Conservation (phyloP, 179 eudicot species). For the Camellia oleifera region DNA sequence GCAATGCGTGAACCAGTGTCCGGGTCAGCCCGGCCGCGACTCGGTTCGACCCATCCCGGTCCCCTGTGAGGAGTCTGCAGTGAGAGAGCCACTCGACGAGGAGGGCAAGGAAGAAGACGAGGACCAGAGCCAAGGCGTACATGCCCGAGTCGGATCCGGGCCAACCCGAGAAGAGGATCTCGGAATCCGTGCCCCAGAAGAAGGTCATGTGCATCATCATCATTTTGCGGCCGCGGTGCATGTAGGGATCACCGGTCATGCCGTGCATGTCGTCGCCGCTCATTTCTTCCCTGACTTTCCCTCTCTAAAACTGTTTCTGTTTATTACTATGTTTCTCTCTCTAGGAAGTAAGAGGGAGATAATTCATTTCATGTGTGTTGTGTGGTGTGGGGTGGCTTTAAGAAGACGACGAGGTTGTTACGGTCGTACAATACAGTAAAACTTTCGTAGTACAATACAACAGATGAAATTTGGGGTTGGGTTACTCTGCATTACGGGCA, state of each 20-base stretch:
- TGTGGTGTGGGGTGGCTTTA: too few relatives aligned
- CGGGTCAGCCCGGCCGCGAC: constrained; percentile 20
- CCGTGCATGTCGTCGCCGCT: neutral
- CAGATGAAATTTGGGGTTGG: too few relatives aligned
- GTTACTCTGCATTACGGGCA: too few relatives aligned
- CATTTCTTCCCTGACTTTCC: constrained; percentile 8
- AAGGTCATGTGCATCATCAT: constrained; percentile 36
- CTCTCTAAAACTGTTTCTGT: neutral
- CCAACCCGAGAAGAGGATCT: constrained; percentile 35
- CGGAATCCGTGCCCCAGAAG: constrained; percentile 31
- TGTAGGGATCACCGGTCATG: neutral
- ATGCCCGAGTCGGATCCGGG: constrained; percentile 32
- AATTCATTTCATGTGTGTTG: too few relatives aligned
- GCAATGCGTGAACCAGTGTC: constrained; percentile 25
- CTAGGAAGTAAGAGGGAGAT: neutral
- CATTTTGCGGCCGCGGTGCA: neutral
- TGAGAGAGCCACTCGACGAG: constrained; percentile 30
- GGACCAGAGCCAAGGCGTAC: constrained; percentile 27
- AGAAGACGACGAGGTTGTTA: constrained; percentile 1
- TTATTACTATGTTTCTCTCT: neutral
- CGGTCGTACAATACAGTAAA: neutral
- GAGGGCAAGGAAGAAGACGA: constrained; percentile 28
- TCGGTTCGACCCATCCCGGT: constrained; percentile 20
- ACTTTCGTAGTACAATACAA: too few relatives aligned
- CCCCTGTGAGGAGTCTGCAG: constrained; percentile 15